Evolutionary conservation across 148 eudicot species (phyloP).

Genomic region (Dianthus caryophyllus): DNA sequence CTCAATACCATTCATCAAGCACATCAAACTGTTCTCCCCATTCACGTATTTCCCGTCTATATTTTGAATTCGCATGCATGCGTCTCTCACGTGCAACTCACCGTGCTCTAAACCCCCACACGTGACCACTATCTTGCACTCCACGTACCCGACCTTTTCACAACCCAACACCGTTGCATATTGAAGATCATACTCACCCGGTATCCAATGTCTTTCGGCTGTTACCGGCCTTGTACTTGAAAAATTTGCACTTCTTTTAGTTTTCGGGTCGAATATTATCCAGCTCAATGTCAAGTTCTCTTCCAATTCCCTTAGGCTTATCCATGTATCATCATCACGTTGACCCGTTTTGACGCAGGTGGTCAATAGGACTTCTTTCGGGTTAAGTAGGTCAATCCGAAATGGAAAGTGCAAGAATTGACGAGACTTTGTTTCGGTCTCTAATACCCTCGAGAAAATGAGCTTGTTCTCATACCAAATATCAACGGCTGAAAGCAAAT

Average conservation of each 20-base stretch:
- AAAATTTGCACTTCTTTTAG: slow-evolving; percentile 39
- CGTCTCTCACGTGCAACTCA: slow-evolving; percentile 46
- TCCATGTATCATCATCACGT: neutral
- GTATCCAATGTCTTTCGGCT: slow-evolving; percentile 26
- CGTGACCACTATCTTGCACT: slow-evolving; percentile 37
- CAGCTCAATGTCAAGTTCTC: slow-evolving; percentile 49
- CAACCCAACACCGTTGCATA: slow-evolving; percentile 34
- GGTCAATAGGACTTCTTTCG: slow-evolving; percentile 30
- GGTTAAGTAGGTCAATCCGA: slow-evolving; percentile 47
- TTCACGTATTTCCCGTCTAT: slow-evolving; percentile 46
- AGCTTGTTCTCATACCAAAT: slow-evolving; percentile 33
- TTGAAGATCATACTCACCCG: slow-evolving; percentile 20
- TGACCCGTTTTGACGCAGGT: slow-evolving; percentile 14
- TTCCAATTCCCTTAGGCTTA: slow-evolving; percentile 18
- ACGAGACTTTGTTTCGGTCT: slow-evolving; percentile 30
- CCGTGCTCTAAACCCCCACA: slow-evolving; percentile 39
- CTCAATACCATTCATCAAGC: slow-evolving; percentile 39
- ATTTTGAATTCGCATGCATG: slow-evolving; percentile 49
- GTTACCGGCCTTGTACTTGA: slow-evolving; percentile 44
- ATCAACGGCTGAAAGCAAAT: slow-evolving; percentile 56
- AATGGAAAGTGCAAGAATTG: slow-evolving; percentile 40
- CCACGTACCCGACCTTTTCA: slow-evolving; percentile 24
- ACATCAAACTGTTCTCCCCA: slow-evolving; percentile 46
- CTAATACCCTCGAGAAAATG: slow-evolving; percentile 38
- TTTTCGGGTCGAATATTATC: slow-evolving; percentile 55